Conservation (phyloP, 495 filamentous ascomycete species). For the Elasticomyces elasticus region DNA sequence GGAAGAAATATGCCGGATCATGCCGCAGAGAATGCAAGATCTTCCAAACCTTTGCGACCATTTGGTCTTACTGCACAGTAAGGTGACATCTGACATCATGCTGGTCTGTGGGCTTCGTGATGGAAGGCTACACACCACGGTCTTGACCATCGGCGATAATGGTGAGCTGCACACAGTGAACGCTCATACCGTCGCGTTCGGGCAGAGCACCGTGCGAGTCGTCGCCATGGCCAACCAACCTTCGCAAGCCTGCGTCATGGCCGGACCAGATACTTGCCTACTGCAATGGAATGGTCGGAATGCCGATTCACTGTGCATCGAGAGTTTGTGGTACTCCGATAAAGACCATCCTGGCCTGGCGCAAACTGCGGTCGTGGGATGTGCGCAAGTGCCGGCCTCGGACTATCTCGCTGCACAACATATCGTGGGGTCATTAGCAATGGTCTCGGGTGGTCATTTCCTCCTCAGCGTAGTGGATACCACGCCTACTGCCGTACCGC, state of each 20-base stretch:
- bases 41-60: conserved; percentile 5
- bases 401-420: conserved; percentile 5
- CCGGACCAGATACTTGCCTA: conserved; percentile 14
- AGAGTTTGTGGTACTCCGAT: conserved; percentile 27
- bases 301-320: conserved; percentile 16
- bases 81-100: background rate
- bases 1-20: background rate
- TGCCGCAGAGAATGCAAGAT: background rate
- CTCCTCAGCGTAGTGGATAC: conserved; percentile 42
- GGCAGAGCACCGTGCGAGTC: conserved; percentile 9
- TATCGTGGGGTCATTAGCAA: conserved; percentile 24
- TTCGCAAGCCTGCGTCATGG: conserved; percentile 6
- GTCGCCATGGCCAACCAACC: background rate
- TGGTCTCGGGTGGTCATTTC: conserved; percentile 34
- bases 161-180: background rate
- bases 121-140: conserved; percentile 17
- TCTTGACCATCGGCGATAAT: background rate
- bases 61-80: background rate
- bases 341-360: conserved; percentile 14
- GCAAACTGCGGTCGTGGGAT: conserved; percentile 19
- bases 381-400: conserved; percentile 19
- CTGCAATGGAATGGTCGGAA: conserved; percentile 9
- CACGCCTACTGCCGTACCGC: conserved; percentile 40
- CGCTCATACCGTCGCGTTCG: background rate
- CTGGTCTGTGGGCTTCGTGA: conserved; percentile 27